Evolutionary conservation across 371 early-diverging fungal genomes (phyloP), one percentile per base, ranked within the genome.

Genomic region (Blastocladiella emersonii): DNA sequence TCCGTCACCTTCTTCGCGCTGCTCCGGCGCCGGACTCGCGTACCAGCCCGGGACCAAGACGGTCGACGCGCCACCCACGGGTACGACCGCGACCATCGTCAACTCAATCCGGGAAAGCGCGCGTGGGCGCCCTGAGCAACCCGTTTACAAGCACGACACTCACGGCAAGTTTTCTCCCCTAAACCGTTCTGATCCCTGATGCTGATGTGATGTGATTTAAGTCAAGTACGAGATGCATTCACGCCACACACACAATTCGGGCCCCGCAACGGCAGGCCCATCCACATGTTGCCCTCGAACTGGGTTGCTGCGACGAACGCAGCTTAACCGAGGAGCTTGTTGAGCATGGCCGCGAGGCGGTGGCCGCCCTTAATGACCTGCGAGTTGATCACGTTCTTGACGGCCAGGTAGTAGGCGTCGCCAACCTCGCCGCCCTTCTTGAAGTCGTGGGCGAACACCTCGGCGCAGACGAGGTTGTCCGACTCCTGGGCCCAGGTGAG

Each of bases 391-490:
- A 32, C 53, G 17, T 12, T 8, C 12, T 27, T 30, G 17, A 51
- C 53, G 32, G 53, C 53, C 15, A 7, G 12, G 32, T 51, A 51
- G 32, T 51, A 51, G 17, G 27, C 53, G 34, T 30, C 53, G 13
- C 15, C 8, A 7, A 51, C 15, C 13, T 51, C 30, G 53, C 1
- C 5, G 15, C 30, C 12, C 21, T 25, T 1, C 32, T 51, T 25
- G n/a, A 64, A 64, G 44, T 69, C 69, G 37, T 65, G 63, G 3
- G 13, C 19, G 48, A 15, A 51, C 8, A 51, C 53, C 1, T 3
- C 19, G 7, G 13, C 8, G 53, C 53, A 51, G 3, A 30, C 32
- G 3, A 30, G 53, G 1, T 30, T 27, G 30, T 51, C 30, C 53
- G 53, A 51, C 30, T 51, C 53, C 30, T 8, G 27, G 1, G 53